phyloP scores from a whole-genome alignment of 768 basidiomycete genomes.

The Agaricus sinodeliciosus region DNA sequence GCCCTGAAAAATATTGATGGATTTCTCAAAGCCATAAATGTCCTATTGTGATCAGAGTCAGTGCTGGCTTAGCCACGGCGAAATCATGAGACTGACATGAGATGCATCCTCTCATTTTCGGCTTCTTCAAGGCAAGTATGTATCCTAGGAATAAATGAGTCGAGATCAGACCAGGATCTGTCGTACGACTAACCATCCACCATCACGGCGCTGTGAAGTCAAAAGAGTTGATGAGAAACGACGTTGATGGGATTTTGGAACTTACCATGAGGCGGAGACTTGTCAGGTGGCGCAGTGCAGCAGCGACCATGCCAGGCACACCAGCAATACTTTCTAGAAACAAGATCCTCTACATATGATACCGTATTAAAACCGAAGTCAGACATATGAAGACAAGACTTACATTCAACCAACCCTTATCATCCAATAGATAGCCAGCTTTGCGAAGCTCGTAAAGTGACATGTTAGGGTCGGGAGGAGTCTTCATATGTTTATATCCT shows the following conservation, averaged over 20 bases:
- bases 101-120: slow-evolving; percentile 96
- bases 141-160: slow-evolving; percentile 56
- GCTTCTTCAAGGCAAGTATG: slow-evolving; percentile 91
- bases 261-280: slow-evolving; percentile 84
- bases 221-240: background rate
- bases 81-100: slow-evolving; percentile 49
- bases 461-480: slow-evolving; percentile 58
- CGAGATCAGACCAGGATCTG: background rate
- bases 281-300: slow-evolving; percentile 78
- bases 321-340: slow-evolving; percentile 87
- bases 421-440: slow-evolving; percentile 67
- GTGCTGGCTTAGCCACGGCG: background rate
- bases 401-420: slow-evolving; percentile 72
- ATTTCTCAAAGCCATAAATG: slow-evolving; percentile 88
- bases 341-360: slow-evolving; percentile 35
- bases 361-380: background rate
- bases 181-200: slow-evolving; percentile 35
- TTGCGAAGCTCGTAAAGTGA: slow-evolving; percentile 66
- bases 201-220: slow-evolving; percentile 37
- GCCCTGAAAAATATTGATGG: slow-evolving; percentile 79
- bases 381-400: slow-evolving; percentile 16
- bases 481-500: slow-evolving; percentile 71
- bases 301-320: slow-evolving; percentile 95
- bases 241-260: background rate
- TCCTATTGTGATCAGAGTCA: slow-evolving; percentile 39